A percentile compares a stretch with the other conserved stretches of the same genome.
phyloP scores from a whole-genome alignment of 495 filamentous ascomycete species.

The Trichoderma orchidacearum region DNA sequence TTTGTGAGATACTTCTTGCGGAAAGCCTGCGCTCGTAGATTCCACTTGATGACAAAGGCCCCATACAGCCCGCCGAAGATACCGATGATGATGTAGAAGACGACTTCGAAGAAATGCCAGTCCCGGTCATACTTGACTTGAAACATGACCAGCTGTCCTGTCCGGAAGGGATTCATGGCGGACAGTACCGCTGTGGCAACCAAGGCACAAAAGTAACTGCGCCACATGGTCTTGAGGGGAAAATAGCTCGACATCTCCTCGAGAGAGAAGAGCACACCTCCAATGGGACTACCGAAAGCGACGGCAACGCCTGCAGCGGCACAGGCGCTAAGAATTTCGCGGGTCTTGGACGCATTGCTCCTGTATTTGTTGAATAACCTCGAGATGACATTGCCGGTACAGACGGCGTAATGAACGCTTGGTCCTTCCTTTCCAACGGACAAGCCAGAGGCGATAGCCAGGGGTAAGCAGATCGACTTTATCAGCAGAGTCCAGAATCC shows the following conservation, averaged over 20 bases:
- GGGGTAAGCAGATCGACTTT: constrained; percentile 81
- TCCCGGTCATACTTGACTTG: constrained; percentile 89
- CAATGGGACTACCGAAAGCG: constrained; percentile 94
- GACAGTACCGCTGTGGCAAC: constrained; percentile 90
- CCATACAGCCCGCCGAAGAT: constrained; percentile 93
- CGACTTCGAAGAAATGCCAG: constrained; percentile 94
- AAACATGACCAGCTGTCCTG: constrained; percentile 99
- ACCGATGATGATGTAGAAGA: constrained; percentile 86
- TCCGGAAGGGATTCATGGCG: constrained; percentile 95
- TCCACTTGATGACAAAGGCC: constrained; percentile 98
- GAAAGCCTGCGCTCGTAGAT: constrained; percentile 79
- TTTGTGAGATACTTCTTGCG: constrained; percentile 84
- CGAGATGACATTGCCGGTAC: constrained; percentile 94
- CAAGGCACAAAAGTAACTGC: constrained; percentile 94
- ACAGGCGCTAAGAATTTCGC: constrained; percentile 88
- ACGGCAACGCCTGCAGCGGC: constrained; percentile 93
- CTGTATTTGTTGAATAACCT: constrained; percentile 87
- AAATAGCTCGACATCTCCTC: constrained; percentile 99
- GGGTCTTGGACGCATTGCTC: constrained; percentile 83
- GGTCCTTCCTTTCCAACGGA: constrained; percentile 97
- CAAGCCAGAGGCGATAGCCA: constrained; percentile 88
- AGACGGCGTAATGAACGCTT: constrained; percentile 96
- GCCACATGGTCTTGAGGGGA: constrained; percentile 94
- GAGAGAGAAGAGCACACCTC: constrained; percentile 89
- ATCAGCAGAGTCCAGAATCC: constrained; percentile 87